Conservation (phyloP, 1,284 basidiomycete genomes). For the Tylopilus sp. region DNA sequence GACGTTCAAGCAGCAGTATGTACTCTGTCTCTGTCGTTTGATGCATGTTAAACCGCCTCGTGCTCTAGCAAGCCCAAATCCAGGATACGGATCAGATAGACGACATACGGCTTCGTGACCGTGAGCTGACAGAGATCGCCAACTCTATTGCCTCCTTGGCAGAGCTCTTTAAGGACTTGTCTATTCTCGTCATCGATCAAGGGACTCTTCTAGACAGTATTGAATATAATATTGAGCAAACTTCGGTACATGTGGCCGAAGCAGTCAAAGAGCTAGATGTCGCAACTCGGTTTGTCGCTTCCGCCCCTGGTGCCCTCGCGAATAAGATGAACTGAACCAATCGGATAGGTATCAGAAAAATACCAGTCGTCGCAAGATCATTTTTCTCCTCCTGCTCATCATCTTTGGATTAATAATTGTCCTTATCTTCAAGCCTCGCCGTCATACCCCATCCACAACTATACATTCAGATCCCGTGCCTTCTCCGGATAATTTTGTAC, state of each 20-base stretch:
- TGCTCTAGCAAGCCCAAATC: constrained; percentile 40
- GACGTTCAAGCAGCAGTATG: constrained; percentile 74
- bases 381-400: constrained; percentile 86
- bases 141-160: constrained; percentile 89
- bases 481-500: constrained; percentile 30
- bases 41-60: constrained; percentile 18
- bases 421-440: constrained; percentile 80
- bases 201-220: constrained; percentile 95
- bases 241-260: constrained; percentile 76
- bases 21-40: constrained; percentile 17
- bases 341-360: constrained; percentile 82
- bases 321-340: constrained; percentile 6
- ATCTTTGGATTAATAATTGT: constrained; percentile 83
- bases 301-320: neutral
- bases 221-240: constrained; percentile 97
- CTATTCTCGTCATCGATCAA: constrained; percentile 93
- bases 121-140: constrained; percentile 89
- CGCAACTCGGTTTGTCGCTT: constrained; percentile 67
- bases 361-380: constrained; percentile 88
- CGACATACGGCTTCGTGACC: constrained; percentile 65
- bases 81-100: constrained; percentile 39
- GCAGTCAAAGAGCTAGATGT: constrained; percentile 83
- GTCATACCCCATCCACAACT: constrained; percentile 34
- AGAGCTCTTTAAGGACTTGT: constrained; percentile 95
- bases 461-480: constrained; percentile 18